Evolutionary conservation across 306 rosid species (phyloP).

Genomic region (Urtica urens): DNA sequence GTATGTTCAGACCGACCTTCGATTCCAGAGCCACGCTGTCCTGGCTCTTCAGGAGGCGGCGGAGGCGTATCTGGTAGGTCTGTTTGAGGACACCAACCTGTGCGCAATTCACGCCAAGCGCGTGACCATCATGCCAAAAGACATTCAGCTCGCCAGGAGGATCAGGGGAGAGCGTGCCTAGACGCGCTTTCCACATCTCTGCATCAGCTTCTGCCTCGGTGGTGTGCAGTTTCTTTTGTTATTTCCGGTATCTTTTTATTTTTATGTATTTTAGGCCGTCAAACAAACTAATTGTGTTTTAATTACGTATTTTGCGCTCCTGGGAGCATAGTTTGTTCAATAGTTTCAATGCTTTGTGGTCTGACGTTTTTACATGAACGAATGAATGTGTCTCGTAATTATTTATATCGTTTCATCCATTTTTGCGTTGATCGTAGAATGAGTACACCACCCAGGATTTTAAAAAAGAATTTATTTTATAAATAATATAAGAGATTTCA

Average conservation of each 20-base stretch:
- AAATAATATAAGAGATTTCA: no score
- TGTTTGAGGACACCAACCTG: constrained; percentile 81
- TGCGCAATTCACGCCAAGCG: constrained; percentile 95
- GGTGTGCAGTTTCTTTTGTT: constrained; percentile 14
- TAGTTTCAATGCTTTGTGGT: not conserved
- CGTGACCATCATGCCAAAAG: constrained; percentile 90
- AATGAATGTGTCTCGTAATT: no score
- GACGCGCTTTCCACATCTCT: not conserved
- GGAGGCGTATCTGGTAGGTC: constrained; percentile 82
- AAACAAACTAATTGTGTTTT: constrained; percentile 34
- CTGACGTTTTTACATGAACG: no score
- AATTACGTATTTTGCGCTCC: constrained; percentile 35
- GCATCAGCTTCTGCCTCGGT: not conserved
- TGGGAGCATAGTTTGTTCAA: constrained; percentile 17
- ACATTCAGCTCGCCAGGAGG: constrained; percentile 83
- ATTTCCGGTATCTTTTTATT: not conserved
- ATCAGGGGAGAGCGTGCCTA: constrained; percentile 91
- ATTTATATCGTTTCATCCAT: no score
- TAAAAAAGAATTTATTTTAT: no score
- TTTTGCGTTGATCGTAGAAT: no score
- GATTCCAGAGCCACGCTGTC: constrained; percentile 95
- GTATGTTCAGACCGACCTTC: constrained; percentile 63
- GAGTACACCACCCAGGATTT: no score
- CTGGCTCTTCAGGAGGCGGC: constrained; percentile 91
- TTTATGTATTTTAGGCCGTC: constrained; percentile 13